Conservation (phyloP, 306 rosid species). For the Sesbania bispinosa region DNA sequence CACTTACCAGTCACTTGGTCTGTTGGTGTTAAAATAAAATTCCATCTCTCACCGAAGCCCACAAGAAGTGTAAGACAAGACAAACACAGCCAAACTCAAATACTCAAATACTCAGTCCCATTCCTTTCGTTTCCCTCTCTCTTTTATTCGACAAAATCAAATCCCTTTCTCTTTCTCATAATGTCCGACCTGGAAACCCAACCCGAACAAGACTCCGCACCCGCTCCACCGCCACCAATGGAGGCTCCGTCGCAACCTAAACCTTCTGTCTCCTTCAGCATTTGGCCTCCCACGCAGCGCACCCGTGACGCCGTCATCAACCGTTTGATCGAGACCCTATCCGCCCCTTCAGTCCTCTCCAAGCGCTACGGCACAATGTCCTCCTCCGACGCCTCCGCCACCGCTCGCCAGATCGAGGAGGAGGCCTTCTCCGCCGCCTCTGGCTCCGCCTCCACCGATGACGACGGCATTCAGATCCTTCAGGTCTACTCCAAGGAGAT, state of each 20-base stretch:
- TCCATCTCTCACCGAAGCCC: no score
- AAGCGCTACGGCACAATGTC: neutral
- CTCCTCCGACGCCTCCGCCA: neutral
- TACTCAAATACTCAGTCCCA: no score
- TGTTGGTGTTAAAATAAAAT: neutral
- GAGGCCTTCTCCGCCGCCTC: neutral
- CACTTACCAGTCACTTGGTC: neutral
- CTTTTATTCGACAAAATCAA: no score
- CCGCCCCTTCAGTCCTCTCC: neutral
- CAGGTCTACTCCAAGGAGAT: slow-evolving; percentile 12
- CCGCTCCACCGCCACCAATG: no score
- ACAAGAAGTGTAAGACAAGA: no score
- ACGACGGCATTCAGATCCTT: neutral
- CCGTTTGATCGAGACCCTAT: neutral
- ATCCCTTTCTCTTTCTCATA: no score
- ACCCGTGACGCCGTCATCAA: neutral
- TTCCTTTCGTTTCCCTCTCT: no score
- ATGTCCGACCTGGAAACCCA: neutral
- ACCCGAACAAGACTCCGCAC: neutral
- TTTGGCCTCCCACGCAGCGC: neutral
- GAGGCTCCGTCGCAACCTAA: neutral
- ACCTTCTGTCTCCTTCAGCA: neutral
- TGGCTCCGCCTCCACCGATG: neutral
- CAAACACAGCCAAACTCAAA: no score
- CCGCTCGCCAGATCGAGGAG: neutral